phyloP scores from a whole-genome alignment of 2,329 filamentous ascomycete species.

The Verticillium zaregamsianum region DNA sequence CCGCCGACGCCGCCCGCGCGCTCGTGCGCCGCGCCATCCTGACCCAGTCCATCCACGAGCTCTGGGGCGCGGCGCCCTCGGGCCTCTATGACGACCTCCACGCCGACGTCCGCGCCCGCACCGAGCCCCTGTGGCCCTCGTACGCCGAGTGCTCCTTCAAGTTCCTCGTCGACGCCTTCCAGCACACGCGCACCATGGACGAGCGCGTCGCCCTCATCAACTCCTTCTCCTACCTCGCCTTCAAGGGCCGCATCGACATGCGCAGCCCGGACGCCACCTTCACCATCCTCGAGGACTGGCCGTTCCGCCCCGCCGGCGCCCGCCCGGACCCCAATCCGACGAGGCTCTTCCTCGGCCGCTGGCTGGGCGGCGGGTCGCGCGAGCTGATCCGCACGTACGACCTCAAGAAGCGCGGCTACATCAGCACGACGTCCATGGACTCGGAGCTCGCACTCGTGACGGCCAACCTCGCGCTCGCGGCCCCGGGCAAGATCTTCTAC shows the following conservation, averaged over 20 bases:
- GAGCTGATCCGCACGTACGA: slow-evolving; percentile 71
- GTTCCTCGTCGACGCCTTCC: slow-evolving; percentile 80
- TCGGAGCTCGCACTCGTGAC: slow-evolving; percentile 87
- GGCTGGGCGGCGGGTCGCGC: slow-evolving; percentile 62
- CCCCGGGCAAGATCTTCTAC: slow-evolving; percentile 80
- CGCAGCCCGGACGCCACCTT: slow-evolving; percentile 70
- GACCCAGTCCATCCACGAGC: slow-evolving; percentile 77
- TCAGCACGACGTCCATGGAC: slow-evolving; percentile 96
- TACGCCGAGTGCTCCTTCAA: slow-evolving; percentile 71
- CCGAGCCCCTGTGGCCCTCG: slow-evolving; percentile 59
- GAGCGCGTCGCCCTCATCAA: slow-evolving; percentile 75
- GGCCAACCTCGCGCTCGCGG: slow-evolving; percentile 83
- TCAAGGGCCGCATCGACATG: slow-evolving; percentile 76
- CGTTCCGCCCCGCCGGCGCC: slow-evolving; percentile 44
- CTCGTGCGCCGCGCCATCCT: slow-evolving; percentile 77
- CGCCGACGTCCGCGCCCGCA: slow-evolving; percentile 53
- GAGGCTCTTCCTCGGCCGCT: slow-evolving; percentile 66
- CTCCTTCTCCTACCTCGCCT: slow-evolving; percentile 71
- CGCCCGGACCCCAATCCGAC: slow-evolving; percentile 38
- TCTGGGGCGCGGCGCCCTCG: slow-evolving; percentile 73
- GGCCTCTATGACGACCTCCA: slow-evolving; percentile 61
- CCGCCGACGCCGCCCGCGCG: slow-evolving; percentile 57
- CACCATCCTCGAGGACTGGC: slow-evolving; percentile 79
- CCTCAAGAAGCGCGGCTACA: slow-evolving; percentile 89
- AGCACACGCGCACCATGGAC: slow-evolving; percentile 60